These are phyloP conservation scores for Alloteropsis angusta DNA, from an alignment of 202 grass and related monocot species.

Conservation along the genomic window DNA sequence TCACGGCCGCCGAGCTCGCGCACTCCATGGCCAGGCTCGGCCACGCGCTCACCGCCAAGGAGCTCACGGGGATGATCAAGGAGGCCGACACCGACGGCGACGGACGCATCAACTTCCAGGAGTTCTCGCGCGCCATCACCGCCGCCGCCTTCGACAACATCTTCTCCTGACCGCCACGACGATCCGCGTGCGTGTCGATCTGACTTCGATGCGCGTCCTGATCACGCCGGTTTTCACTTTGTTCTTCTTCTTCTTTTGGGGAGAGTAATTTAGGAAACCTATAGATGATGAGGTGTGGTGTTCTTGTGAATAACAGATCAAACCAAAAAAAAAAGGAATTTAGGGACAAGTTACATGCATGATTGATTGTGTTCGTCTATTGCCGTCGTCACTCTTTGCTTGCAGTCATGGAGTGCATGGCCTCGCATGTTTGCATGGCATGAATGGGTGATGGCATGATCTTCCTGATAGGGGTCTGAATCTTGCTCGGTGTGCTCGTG, in stretches of 20 bases:
- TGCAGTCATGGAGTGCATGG: not conserved
- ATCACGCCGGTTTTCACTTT: not conserved
- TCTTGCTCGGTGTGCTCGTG: not conserved
- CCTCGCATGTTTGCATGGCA: not conserved
- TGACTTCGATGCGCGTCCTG: not conserved
- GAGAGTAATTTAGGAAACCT: slow-evolving; percentile 17
- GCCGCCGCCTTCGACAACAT: slow-evolving; percentile 73
- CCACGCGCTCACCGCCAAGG: slow-evolving; percentile 64
- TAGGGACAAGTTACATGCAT: not conserved
- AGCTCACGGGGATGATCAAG: slow-evolving; percentile 96
- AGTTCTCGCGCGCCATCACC: slow-evolving; percentile 87
- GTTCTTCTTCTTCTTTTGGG: not conserved
- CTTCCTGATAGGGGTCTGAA: too few species aligned
- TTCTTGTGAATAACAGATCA: slow-evolving; percentile 19
- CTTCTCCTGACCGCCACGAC: slow-evolving; percentile 38
- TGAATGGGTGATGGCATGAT: not conserved
- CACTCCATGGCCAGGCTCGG: slow-evolving; percentile 91
- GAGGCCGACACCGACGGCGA: slow-evolving; percentile 88
- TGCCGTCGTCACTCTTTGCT: not conserved
- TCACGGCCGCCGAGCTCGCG: slow-evolving; percentile 84
- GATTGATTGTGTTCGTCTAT: not conserved
- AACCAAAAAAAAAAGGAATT: not conserved
- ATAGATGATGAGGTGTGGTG: slow-evolving; percentile 19
- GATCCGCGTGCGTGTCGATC: not conserved
- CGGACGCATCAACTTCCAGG: slow-evolving; percentile 69